Base-by-base conservation (phyloP, 768 basidiomycete genomes). In the Amanita phalloides region DNA sequence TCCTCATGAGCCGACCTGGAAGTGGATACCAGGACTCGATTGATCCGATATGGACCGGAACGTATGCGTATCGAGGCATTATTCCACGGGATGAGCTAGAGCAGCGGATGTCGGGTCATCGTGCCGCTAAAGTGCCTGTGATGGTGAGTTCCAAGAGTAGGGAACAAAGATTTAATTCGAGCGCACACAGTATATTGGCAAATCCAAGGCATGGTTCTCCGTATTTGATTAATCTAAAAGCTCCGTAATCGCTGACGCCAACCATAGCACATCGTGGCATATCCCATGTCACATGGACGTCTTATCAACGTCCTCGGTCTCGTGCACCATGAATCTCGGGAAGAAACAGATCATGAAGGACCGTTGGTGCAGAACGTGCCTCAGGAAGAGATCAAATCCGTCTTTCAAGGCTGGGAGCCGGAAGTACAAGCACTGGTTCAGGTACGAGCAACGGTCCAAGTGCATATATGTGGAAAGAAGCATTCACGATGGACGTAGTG, bases 301-400 rank as follows among this genome's bases (percentile, higher is more conserved):
- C 61, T 70, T 25, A 64, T 82, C 54, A 82, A 80, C 55, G 62
- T 80, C 28, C 77, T 70, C 3, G 74, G 69, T 6, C 71, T 74
- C 42, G 65, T 20, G 8, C 36, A 26, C 32, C 23, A 43, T 8
- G 17, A 25, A 14, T 33, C n/a, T 23, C 23, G 7, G 21, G 52
- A 53, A 36, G 47, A 41, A 17, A 39, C 52, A n/a, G 13, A n/a
- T 2, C 37, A 28, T 35, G 52, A 53, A 25, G 52, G 52, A 30
- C 14, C 36, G 8, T 28, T 11, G 10, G 11, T 48, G n/a, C 7
- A 13, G n/a, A 6, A 38, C 10, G 26, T 48, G 7, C 8, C 49
- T 26, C 45, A 41, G 14, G 39, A 37, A 33, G 51, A 53, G 28
- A 10, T 53, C 21, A 25, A 32, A 14, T 41, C 44, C 21, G 6